phyloP scores from a whole-genome alignment of 805 yeast species.

The Yarrowia sp. region DNA sequence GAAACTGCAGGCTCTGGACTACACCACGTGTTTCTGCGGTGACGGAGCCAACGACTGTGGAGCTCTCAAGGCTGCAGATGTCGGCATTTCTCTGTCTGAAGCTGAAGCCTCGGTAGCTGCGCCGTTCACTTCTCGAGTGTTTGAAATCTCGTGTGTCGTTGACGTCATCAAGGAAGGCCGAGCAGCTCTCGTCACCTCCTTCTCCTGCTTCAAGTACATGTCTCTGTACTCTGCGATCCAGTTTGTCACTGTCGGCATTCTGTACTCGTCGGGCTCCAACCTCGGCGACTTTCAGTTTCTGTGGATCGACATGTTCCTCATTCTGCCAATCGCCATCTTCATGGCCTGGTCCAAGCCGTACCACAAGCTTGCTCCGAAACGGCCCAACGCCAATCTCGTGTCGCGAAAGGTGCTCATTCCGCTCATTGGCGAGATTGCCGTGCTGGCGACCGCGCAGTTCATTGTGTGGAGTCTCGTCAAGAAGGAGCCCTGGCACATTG shows the following conservation, averaged over 20 bases:
- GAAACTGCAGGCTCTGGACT: conserved; percentile 81
- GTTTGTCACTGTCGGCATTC: conserved; percentile 81
- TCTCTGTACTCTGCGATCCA: conserved; percentile 96
- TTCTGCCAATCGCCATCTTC: conserved; percentile 92
- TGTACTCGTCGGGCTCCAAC: conserved; percentile 88
- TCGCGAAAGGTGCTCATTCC: conserved; percentile 88
- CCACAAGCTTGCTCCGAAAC: conserved; percentile 62
- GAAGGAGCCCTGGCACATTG: conserved; percentile 74
- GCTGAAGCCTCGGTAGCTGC: conserved; percentile 99
- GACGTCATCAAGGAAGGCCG: conserved; percentile 94
- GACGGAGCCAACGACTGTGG: conserved; percentile 99
- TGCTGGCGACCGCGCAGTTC: conserved; percentile 70
- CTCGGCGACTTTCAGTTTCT: conserved; percentile 96
- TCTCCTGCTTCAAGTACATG: conserved; percentile 98
- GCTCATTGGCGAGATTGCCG: conserved; percentile 73
- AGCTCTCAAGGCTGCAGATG: conserved; percentile 96
- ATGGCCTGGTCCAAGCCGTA: conserved; percentile 96
- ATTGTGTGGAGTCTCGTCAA: conserved; percentile 65
- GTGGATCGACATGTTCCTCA: conserved; percentile 88
- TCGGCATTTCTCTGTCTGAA: conserved; percentile 93
- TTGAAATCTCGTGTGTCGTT: conserved; percentile 91
- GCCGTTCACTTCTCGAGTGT: conserved; percentile 89
- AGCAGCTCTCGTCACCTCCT: conserved; percentile 91
- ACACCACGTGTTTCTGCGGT: conserved; percentile 96
- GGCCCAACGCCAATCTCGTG: conserved; percentile 94